Conservation (phyloP, 1,139 yeast species). For the Martiniozyma asiatica region DNA sequence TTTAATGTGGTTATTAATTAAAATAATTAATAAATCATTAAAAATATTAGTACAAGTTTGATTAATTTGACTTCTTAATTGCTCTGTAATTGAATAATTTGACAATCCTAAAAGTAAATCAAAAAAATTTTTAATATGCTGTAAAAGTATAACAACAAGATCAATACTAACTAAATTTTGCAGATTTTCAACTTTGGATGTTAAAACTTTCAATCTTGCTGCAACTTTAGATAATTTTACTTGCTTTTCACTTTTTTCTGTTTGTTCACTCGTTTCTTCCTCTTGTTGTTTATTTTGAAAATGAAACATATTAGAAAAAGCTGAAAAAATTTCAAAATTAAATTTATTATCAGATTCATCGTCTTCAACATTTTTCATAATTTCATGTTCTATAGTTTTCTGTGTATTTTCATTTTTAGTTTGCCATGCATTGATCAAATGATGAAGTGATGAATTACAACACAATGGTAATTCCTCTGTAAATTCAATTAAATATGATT, state of each 20-base stretch:
- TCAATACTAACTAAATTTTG: constrained; percentile 34
- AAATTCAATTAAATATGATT: constrained; percentile 22
- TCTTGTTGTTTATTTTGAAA: constrained; percentile 28
- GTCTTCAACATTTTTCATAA: constrained; percentile 20
- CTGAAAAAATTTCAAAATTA: constrained; percentile 19
- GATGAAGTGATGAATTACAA: constrained; percentile 18
- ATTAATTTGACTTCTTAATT: constrained; percentile 17
- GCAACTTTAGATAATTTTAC: constrained; percentile 28
- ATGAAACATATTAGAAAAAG: constrained; percentile 48
- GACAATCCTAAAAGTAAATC: constrained; percentile 24
- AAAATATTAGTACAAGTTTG: constrained; percentile 40
- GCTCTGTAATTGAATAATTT: constrained; percentile 20
- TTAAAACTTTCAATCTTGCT: constrained; percentile 40
- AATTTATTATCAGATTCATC: constrained; percentile 12
- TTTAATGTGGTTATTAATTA: constrained; percentile 64
- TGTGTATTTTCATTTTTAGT: constrained; percentile 15
- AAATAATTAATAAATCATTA: constrained; percentile 46
- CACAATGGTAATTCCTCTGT: constrained; percentile 22
- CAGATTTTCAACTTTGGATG: constrained; percentile 30
- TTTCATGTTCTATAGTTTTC: constrained; percentile 17
- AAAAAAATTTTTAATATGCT: constrained; percentile 30
- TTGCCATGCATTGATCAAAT: constrained; percentile 19
- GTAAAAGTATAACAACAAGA: constrained; percentile 30
- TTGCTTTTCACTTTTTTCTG: constrained; percentile 9
- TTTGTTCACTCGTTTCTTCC: constrained; percentile 16